Conservation (phyloP, 768 basidiomycete genomes). For the Russula vinacea region DNA sequence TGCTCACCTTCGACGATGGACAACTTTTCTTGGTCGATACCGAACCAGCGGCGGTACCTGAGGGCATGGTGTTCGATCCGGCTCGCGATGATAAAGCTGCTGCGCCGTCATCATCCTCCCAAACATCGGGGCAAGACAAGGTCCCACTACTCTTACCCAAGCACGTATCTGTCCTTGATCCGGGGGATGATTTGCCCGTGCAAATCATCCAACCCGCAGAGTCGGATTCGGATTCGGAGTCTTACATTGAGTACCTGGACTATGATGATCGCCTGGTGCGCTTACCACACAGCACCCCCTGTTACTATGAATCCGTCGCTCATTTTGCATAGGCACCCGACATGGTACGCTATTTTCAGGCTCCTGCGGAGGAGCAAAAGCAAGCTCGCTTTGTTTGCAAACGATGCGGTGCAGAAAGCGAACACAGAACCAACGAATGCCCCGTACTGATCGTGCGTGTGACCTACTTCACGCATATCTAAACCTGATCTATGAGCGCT, state of each 20-base stretch:
- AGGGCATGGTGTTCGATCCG: constrained; percentile 29
- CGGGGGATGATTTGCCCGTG: constrained; percentile 38
- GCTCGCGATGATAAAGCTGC: constrained; percentile 15
- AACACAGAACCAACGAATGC: constrained; percentile 67
- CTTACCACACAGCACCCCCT: not conserved
- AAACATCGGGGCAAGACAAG: constrained; percentile 10
- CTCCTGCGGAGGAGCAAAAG: constrained; percentile 40
- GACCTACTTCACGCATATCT: not conserved
- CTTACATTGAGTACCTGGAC: constrained; percentile 76
- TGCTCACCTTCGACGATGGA: not conserved
- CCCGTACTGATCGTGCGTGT: constrained; percentile 63
- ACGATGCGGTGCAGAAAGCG: constrained; percentile 70
- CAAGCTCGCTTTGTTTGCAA: constrained; percentile 61
- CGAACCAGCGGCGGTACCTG: constrained; percentile 40
- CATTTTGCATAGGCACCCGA: constrained; percentile 43
- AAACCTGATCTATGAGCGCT: not conserved
- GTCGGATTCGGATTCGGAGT: constrained; percentile 55
- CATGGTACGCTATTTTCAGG: constrained; percentile 64
- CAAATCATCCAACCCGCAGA: constrained; percentile 48
- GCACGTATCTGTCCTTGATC: constrained; percentile 61
- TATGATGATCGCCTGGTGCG: constrained; percentile 59
- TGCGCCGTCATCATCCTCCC: constrained; percentile 17
- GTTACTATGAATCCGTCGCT: not conserved
- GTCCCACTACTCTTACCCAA: constrained; percentile 54
- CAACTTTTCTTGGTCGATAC: constrained; percentile 52